Conservation (phyloP, 768 basidiomycete species). For the Kwoniella dendrophila region DNA sequence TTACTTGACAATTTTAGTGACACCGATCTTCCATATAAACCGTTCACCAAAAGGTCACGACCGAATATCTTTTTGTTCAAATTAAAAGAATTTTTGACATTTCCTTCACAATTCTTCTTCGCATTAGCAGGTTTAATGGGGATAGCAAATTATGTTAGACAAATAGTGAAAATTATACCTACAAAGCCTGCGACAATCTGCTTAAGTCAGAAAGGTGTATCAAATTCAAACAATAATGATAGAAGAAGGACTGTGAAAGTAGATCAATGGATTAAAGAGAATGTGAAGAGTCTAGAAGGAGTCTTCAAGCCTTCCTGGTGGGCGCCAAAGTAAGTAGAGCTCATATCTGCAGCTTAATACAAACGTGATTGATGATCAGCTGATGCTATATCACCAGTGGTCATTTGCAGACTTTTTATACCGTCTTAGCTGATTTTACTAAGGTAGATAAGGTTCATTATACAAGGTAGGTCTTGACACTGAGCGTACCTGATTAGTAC, state of each 20-base stretch:
- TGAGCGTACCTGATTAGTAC: not conserved
- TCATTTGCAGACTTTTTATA: constrained; percentile 58
- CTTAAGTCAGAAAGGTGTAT: not conserved
- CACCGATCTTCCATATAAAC: constrained; percentile 3
- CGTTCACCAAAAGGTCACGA: constrained; percentile 12
- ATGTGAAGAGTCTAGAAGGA: constrained; percentile 44
- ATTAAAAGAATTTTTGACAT: constrained; percentile 13
- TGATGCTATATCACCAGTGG: constrained; percentile 40
- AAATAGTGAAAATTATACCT: constrained; percentile 38
- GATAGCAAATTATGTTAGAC: constrained; percentile 39
- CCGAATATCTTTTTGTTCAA: constrained; percentile 10
- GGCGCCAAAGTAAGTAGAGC: constrained; percentile 51
- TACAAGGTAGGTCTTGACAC: constrained; percentile 44
- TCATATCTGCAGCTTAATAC: not conserved
- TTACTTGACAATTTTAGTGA: not conserved
- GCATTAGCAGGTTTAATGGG: constrained; percentile 38
- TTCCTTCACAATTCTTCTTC: constrained; percentile 33
- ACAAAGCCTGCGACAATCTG: constrained; percentile 19
- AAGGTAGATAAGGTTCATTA: constrained; percentile 58
- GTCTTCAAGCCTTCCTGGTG: constrained; percentile 55
- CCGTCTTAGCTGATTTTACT: constrained; percentile 56
- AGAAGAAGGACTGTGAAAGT: not conserved
- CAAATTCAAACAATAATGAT: not conserved
- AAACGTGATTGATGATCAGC: not conserved
- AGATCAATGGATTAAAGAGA: constrained; percentile 40